Evolutionary conservation across 306 rosid genomes (phyloP).

Genomic region (Gynostemma pentaphyllum): DNA sequence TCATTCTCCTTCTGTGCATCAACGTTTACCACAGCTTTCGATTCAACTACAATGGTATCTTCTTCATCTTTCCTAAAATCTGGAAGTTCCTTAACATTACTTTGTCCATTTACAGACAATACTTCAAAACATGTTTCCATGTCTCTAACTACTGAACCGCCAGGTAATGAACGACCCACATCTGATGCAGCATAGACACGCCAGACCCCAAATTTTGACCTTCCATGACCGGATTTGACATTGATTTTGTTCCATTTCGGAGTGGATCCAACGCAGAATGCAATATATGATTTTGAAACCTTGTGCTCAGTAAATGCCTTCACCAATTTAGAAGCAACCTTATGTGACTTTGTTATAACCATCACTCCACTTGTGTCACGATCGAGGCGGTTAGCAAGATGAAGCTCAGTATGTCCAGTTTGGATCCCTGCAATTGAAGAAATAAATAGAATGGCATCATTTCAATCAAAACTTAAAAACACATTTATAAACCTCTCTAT

Average conservation of each 20-base stretch:
- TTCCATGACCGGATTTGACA: slow-evolving; percentile 72
- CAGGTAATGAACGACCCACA: slow-evolving; percentile 58
- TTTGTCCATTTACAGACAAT: slow-evolving; percentile 40
- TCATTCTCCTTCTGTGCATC: slow-evolving; percentile 34
- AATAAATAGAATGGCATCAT: not conserved
- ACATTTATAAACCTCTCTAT: not conserved
- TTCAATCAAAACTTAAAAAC: not conserved
- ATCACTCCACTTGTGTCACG: slow-evolving; percentile 78
- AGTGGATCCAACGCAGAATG: slow-evolving; percentile 39
- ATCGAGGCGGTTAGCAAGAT: slow-evolving; percentile 83
- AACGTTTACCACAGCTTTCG: slow-evolving; percentile 20
- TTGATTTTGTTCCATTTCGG: slow-evolving; percentile 58
- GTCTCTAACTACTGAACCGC: slow-evolving; percentile 64
- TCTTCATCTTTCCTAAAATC: slow-evolving; percentile 22
- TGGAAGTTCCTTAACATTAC: slow-evolving; percentile 25
- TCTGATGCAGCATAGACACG: slow-evolving; percentile 71
- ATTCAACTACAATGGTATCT: slow-evolving; percentile 37
- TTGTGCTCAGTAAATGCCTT: slow-evolving; percentile 68
- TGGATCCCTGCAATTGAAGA: slow-evolving; percentile 21
- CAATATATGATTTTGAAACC: slow-evolving; percentile 69
- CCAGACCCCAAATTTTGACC: slow-evolving; percentile 87
- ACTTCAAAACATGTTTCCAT: slow-evolving; percentile 82
- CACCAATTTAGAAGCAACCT: slow-evolving; percentile 69
- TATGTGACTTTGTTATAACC: slow-evolving; percentile 70
- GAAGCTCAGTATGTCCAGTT: slow-evolving; percentile 36